phyloP scores from a whole-genome alignment of 352 stramenopile species.

The Pythium insidiosum region DNA sequence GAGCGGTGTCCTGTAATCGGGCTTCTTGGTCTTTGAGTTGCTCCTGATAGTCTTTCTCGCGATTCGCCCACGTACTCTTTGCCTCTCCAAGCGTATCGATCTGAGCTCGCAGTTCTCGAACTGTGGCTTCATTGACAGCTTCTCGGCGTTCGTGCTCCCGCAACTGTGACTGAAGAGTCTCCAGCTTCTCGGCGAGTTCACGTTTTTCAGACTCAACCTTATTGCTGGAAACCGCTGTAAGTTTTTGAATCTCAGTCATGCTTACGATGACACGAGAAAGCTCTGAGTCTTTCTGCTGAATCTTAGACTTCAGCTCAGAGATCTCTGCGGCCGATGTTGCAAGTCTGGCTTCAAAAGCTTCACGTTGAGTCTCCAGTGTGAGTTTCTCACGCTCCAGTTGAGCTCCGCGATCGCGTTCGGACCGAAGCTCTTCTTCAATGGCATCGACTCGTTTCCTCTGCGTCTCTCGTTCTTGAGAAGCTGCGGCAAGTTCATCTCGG shows the following conservation, averaged over 20 bases:
- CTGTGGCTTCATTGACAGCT: slow-evolving; percentile 24
- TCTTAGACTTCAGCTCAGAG: slow-evolving; percentile 41
- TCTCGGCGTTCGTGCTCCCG: slow-evolving; percentile 47
- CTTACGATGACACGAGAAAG: slow-evolving; percentile 54
- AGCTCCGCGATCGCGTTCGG: slow-evolving; percentile 40
- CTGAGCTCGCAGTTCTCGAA: slow-evolving; percentile 44
- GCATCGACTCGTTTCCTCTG: slow-evolving; percentile 32
- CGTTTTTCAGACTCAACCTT: slow-evolving; percentile 69
- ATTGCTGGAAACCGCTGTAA: slow-evolving; percentile 48
- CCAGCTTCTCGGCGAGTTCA: slow-evolving; percentile 50
- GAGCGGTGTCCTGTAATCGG: slow-evolving; percentile 41
- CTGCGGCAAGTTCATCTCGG: slow-evolving; percentile 36
- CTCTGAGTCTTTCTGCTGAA: slow-evolving; percentile 64
- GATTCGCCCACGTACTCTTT: slow-evolving; percentile 20
- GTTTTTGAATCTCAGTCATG: slow-evolving; percentile 71
- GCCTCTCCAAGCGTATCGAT: slow-evolving; percentile 22
- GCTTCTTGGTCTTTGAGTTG: slow-evolving; percentile 37
- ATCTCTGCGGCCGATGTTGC: slow-evolving; percentile 23
- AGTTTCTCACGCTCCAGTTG: slow-evolving; percentile 57
- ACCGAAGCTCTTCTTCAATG: slow-evolving; percentile 35
- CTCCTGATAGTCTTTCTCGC: slow-evolving; percentile 20
- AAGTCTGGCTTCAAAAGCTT: slow-evolving; percentile 41
- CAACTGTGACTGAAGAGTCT: slow-evolving; percentile 35
- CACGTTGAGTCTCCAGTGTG: slow-evolving; percentile 46
- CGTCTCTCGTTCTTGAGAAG: slow-evolving; percentile 38